Evolutionary conservation across 2,329 filamentous ascomycete species (phyloP).

Genomic region (Aspergillus hortae): DNA sequence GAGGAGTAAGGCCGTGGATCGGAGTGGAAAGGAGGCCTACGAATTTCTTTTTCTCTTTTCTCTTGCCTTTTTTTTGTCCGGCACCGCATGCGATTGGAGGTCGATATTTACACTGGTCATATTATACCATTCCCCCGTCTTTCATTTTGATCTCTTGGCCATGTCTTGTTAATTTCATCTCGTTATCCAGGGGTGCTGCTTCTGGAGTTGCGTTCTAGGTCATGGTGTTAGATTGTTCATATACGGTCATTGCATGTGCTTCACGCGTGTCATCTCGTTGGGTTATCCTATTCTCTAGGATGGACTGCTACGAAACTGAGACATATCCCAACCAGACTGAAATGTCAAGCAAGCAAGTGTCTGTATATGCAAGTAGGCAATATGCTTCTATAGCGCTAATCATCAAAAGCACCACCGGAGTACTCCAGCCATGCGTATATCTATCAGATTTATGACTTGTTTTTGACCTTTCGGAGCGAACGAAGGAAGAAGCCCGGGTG

Average conservation of each 20-base stretch:
- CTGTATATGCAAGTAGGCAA: not conserved
- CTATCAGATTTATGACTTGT: constrained; percentile 8
- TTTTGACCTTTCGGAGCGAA: constrained; percentile 27
- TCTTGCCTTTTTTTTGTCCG: constrained; percentile 22
- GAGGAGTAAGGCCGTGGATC: constrained; percentile 50
- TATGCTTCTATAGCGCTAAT: not conserved
- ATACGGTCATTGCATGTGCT: too few species aligned
- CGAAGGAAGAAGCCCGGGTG: constrained; percentile 47
- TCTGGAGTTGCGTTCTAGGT: constrained; percentile 4
- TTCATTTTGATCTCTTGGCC: not conserved
- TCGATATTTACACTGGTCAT: too few species aligned
- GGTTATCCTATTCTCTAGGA: too few species aligned
- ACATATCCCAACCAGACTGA: too few species aligned
- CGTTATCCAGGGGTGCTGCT: not conserved
- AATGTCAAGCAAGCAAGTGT: not conserved
- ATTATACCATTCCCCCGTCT: too few species aligned
- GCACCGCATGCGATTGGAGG: too few species aligned
- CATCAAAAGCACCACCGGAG: not conserved
- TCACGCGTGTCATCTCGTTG: too few species aligned
- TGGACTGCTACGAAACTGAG: too few species aligned
- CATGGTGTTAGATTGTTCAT: not conserved
- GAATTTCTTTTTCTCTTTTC: constrained; percentile 8
- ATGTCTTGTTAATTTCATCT: not conserved
- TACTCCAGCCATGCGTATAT: not conserved
- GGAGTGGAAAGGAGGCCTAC: too few species aligned